phyloP scores from a whole-genome alignment of 805 yeast genomes.

The Blastobotrys attinorum region DNA sequence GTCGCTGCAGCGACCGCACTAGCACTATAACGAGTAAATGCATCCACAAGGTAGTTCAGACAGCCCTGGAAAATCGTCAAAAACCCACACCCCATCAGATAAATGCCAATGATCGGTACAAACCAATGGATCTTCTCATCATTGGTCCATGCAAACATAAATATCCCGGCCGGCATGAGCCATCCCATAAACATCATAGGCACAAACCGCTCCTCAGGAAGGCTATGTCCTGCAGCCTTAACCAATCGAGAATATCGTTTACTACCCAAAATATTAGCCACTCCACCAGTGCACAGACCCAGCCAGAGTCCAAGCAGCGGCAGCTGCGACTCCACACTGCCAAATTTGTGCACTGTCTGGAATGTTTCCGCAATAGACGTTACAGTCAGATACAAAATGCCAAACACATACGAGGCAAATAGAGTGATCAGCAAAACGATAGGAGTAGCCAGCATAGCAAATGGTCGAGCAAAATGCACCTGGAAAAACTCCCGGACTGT shows the following conservation, averaged over 20 bases:
- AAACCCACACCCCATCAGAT: slow-evolving; percentile 45
- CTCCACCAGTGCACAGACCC: slow-evolving; percentile 29
- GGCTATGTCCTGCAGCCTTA: slow-evolving; percentile 34
- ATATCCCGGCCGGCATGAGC: slow-evolving; percentile 46
- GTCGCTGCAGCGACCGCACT: slow-evolving; percentile 61
- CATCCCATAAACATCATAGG: slow-evolving; percentile 43
- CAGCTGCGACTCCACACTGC: slow-evolving; percentile 24
- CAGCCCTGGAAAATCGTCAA: slow-evolving; percentile 52
- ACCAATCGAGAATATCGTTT: slow-evolving; percentile 24
- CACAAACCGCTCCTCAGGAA: slow-evolving; percentile 54
- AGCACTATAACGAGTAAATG: slow-evolving; percentile 51
- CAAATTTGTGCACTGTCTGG: slow-evolving; percentile 25
- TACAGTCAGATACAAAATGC: slow-evolving; percentile 36
- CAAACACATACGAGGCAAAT: slow-evolving; percentile 38
- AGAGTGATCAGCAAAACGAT: slow-evolving; percentile 34
- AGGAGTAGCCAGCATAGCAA: slow-evolving; percentile 57
- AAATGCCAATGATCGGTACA: slow-evolving; percentile 53
- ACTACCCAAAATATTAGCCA: slow-evolving; percentile 22
- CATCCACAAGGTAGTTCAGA: slow-evolving; percentile 53
- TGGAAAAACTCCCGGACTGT: slow-evolving; percentile 59
- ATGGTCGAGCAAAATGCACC: slow-evolving; percentile 71
- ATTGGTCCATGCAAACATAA: slow-evolving; percentile 60
- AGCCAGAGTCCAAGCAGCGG: slow-evolving; percentile 30
- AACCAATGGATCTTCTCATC: slow-evolving; percentile 39
- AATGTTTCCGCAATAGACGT: slow-evolving; percentile 35